Conservation (phyloP, 768 basidiomycete genomes). For the Rhodotorula sphaerocarpa region DNA sequence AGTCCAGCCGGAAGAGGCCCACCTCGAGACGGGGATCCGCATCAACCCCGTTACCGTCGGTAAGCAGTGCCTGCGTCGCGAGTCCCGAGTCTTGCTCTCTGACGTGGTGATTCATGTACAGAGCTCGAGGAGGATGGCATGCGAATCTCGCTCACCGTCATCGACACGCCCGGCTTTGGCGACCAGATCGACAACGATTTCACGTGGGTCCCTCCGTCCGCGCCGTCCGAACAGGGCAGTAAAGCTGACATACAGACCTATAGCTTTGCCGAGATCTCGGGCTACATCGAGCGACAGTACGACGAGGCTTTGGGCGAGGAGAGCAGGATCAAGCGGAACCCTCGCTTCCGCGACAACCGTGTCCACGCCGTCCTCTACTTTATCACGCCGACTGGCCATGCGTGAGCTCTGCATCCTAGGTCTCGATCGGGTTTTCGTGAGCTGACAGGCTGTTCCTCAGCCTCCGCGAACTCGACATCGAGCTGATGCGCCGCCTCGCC, state of each 20-base stretch:
- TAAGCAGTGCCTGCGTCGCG: conserved; percentile 41
- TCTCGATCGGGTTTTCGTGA: background rate
- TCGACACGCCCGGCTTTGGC: conserved; percentile 97
- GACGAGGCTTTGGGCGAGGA: conserved; percentile 98
- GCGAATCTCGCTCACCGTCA: conserved; percentile 92
- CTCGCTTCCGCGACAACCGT: conserved; percentile 95
- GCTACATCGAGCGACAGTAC: conserved; percentile 95
- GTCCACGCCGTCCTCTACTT: conserved; percentile 96
- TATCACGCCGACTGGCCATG: conserved; percentile 94
- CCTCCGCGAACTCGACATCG: conserved; percentile 95
- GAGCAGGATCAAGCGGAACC: conserved; percentile 98
- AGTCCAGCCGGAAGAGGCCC: conserved; percentile 76
- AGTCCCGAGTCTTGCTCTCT: background rate
- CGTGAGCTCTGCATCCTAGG: conserved; percentile 52
- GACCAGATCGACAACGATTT: conserved; percentile 99
- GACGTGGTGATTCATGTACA: conserved; percentile 40
- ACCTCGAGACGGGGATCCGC: conserved; percentile 84
- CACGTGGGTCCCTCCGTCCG: conserved; percentile 56
- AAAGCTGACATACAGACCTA: no score
- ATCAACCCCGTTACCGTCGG: conserved; percentile 94
- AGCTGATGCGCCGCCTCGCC: conserved; percentile 94
- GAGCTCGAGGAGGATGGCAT: conserved; percentile 98
- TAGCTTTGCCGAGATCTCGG: conserved; percentile 97
- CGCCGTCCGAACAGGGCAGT: no score
- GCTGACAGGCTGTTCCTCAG: conserved; percentile 32